These are phyloP conservation scores for Termitomyces sp. DNA, from an alignment of 768 basidiomycete species.

Conservation along the genomic window DNA sequence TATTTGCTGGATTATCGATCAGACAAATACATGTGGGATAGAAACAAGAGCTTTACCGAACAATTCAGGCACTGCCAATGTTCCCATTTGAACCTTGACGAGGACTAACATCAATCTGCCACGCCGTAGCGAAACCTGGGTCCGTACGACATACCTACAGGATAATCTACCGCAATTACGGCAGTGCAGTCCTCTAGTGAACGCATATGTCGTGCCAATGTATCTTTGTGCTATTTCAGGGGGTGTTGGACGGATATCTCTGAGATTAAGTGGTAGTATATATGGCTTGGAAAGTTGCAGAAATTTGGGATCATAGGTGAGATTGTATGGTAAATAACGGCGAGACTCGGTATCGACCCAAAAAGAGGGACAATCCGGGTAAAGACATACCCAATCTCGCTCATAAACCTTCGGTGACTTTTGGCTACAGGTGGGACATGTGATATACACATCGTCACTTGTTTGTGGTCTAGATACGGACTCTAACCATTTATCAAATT, in stretches of 20 bases:
- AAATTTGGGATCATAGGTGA: slow-evolving; percentile 47
- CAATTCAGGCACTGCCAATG: slow-evolving; percentile 66
- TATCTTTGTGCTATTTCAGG: slow-evolving; percentile 24
- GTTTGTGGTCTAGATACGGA: slow-evolving; percentile 12
- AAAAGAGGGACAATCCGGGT: slow-evolving; percentile 50
- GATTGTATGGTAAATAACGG: slow-evolving; percentile 24
- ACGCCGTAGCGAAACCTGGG: background rate
- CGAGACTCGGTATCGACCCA: slow-evolving; percentile 33
- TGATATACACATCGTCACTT: slow-evolving; percentile 13
- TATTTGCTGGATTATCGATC: slow-evolving; percentile 13
- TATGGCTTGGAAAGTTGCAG: slow-evolving; percentile 28
- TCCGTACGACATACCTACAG: slow-evolving; percentile 45
- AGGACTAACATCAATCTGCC: slow-evolving; percentile 1
- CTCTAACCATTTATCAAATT: background rate
- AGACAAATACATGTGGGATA: background rate
- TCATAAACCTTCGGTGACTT: slow-evolving; percentile 49
- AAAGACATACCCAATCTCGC: slow-evolving; percentile 59
- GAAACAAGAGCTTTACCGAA: slow-evolving; percentile 28
- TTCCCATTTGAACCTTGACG: slow-evolving; percentile 64
- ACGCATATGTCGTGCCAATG: slow-evolving; percentile 47
- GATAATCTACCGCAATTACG: slow-evolving; percentile 63
- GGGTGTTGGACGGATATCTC: slow-evolving; percentile 31
- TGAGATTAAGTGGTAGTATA: slow-evolving; percentile 26
- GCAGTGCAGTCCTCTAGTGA: slow-evolving; percentile 69
- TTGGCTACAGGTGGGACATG: slow-evolving; percentile 38